Evolutionary conservation across 2,329 filamentous ascomycete genomes (phyloP).

Genomic region (Scytalidium sp.): DNA sequence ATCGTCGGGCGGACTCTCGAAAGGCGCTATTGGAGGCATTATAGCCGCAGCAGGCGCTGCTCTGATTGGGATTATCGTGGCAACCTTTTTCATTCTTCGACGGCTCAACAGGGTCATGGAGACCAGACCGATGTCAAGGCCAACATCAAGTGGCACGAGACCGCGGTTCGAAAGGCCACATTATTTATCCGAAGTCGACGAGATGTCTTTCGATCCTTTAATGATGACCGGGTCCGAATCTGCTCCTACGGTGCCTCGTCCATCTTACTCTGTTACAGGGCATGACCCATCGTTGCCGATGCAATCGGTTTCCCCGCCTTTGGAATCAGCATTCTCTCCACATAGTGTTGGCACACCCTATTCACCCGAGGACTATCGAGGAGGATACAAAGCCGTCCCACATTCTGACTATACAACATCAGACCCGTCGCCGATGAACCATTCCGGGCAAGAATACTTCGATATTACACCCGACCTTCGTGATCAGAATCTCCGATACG

Average conservation of each 20-base stretch:
- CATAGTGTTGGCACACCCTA: constrained; percentile 6
- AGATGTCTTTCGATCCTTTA: constrained; percentile 25
- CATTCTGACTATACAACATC: constrained; percentile 15
- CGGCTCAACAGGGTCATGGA: constrained; percentile 39
- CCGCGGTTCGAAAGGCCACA: constrained; percentile 6
- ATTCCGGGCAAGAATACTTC: constrained; percentile 17
- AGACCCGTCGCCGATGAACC: constrained; percentile 10
- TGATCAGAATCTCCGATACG: constrained; percentile 12
- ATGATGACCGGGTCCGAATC: constrained; percentile 20
- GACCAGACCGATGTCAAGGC: constrained; percentile 25
- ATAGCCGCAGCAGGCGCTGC: constrained; percentile 48
- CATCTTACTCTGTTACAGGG: constrained; percentile 8
- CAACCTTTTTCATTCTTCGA: constrained; percentile 46
- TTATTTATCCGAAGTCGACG: constrained; percentile 15
- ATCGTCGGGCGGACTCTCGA: constrained; percentile 19
- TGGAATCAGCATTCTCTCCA: constrained; percentile 15
- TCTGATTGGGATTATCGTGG: constrained; percentile 43
- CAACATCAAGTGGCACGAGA: constrained; percentile 12
- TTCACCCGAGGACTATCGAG: constrained; percentile 8
- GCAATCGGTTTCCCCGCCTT: constrained; percentile 17
- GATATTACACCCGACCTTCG: constrained; percentile 11
- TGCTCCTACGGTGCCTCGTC: constrained; percentile 12
- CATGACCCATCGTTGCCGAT: constrained; percentile 11
- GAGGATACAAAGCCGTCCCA: constrained; percentile 19
- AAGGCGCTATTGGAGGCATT: constrained; percentile 48